A percentile compares a stretch with the other conserved stretches of the same genome.
phyloP scores from a whole-genome alignment of 352 stramenopile species.

The Phytophthora parvispora region DNA sequence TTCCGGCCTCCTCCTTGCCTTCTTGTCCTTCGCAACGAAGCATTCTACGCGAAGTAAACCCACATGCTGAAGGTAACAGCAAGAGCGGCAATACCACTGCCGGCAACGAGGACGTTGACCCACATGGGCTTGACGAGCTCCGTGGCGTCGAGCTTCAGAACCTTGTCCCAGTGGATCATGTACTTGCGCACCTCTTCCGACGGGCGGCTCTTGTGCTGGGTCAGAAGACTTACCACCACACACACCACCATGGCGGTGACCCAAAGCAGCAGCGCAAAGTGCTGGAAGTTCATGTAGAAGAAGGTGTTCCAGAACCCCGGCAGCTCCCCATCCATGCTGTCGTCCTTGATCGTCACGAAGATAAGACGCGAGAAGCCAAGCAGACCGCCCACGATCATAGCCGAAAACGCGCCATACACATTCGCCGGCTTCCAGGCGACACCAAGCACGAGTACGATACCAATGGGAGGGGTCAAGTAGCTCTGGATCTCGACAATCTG shows the following conservation, averaged over 20 bases:
- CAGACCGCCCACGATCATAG: conserved; percentile 57
- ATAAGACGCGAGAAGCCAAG: conserved; percentile 61
- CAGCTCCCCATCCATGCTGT: conserved; percentile 52
- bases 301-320: conserved; percentile 55
- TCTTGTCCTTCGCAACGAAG: too few relatives aligned
- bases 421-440: conserved; percentile 65
- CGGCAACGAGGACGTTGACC: conserved; percentile 54
- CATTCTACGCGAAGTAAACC: conserved; percentile 56
- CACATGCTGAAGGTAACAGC: conserved; percentile 62
- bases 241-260: conserved; percentile 56
- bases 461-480: conserved; percentile 69
- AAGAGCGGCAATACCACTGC: conserved; percentile 52
- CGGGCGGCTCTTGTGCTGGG: conserved; percentile 46
- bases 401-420: conserved; percentile 55
- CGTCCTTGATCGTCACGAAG: conserved; percentile 65
- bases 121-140: conserved; percentile 61
- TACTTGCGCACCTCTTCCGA: conserved; percentile 50
- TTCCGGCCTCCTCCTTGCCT: conserved; percentile 5
- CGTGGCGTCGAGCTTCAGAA: conserved; percentile 63
- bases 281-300: conserved; percentile 82
- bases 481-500: conserved; percentile 73
- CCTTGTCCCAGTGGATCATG: conserved; percentile 61
- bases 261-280: conserved; percentile 73
- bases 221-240: conserved; percentile 62
- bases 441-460: conserved; percentile 69